Evolutionary conservation across 2,329 filamentous ascomycete species (phyloP).

Genomic region (Fusarium newnesense): DNA sequence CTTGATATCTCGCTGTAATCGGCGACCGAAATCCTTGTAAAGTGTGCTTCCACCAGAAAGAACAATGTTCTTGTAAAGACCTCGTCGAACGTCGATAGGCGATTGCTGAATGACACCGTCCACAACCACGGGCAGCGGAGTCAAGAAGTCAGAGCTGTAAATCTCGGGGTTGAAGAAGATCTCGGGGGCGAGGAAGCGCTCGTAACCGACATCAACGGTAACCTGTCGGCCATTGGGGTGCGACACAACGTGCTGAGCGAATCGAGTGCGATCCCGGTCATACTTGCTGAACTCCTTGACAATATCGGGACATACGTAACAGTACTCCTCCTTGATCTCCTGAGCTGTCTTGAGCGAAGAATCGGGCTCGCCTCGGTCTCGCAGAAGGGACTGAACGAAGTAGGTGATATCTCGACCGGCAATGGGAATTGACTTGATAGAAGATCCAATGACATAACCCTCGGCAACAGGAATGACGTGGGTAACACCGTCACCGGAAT

Average conservation of each 20-base stretch:
- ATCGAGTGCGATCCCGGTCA: constrained; percentile 90
- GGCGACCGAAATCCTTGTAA: constrained; percentile 97
- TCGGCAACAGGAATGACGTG: constrained; percentile 99
- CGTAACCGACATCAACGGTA: constrained; percentile 93
- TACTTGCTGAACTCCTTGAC: constrained; percentile 98
- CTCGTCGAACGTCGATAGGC: constrained; percentile 95
- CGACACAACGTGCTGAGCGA: constrained; percentile 88
- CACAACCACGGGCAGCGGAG: constrained; percentile 91
- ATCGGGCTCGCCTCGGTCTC: constrained; percentile 95
- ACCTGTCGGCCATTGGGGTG: constrained; percentile 87
- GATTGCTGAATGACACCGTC: constrained; percentile 97
- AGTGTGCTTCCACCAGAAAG: constrained; percentile 95
- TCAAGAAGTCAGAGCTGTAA: constrained; percentile 98
- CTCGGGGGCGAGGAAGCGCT: constrained; percentile 96
- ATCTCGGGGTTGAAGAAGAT: constrained; percentile 99
- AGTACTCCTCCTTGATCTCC: constrained; percentile 98
- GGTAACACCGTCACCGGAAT: constrained; percentile 98
- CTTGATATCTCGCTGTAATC: constrained; percentile 96
- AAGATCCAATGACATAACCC: constrained; percentile 98
- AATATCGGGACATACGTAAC: constrained; percentile 98
- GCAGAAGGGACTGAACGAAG: constrained; percentile 95
- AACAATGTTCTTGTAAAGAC: constrained; percentile 99
- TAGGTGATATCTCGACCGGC: constrained; percentile 98
- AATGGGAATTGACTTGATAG: constrained; percentile 98
- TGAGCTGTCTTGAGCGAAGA: constrained; percentile 97